A percentile compares a stretch with the other conserved stretches of the same genome.
Conservation (phyloP, 169 alveolate species). For the Sarcocystis neurona region DNA sequence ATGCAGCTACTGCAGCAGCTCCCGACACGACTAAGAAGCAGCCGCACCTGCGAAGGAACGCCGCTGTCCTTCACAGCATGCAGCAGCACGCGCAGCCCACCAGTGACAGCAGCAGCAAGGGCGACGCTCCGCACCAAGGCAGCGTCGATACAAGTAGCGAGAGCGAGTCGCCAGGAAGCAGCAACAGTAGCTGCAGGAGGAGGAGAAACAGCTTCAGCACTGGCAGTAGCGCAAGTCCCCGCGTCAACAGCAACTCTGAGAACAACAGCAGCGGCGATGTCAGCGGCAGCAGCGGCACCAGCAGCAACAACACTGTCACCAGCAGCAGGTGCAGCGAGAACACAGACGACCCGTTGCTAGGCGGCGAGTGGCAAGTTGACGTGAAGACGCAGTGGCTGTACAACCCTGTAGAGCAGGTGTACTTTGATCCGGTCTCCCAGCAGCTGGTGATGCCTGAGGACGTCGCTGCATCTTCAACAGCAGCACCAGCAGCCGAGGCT, state of each 20-base stretch:
- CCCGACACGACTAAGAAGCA: too few relatives aligned
- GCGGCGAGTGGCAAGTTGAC: too few relatives aligned
- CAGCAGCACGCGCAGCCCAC: too few relatives aligned
- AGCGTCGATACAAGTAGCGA: too few relatives aligned
- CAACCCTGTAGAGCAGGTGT: not conserved
- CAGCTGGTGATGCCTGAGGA: not conserved
- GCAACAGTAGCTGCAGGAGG: not conserved
- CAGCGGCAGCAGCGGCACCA: not conserved
- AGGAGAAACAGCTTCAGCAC: not conserved
- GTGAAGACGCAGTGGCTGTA: not conserved
- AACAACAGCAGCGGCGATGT: not conserved
- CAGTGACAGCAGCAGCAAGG: too few relatives aligned
- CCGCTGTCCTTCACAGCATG: too few relatives aligned
- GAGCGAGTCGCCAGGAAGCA: not conserved
- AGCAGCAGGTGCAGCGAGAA: too few relatives aligned
- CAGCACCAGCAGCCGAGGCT: too few relatives aligned
- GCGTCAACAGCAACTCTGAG: not conserved
- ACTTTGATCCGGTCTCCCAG: not conserved
- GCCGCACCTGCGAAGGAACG: not conserved
- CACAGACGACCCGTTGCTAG: too few relatives aligned
- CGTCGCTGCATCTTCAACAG: not conserved
- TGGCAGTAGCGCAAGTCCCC: not conserved
- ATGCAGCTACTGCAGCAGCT: too few relatives aligned
- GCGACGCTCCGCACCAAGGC: too few relatives aligned
- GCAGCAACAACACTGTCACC: not conserved